Base-by-base conservation (phyloP, 2,329 filamentous ascomycete species). In the Colletotrichum incanum region DNA sequence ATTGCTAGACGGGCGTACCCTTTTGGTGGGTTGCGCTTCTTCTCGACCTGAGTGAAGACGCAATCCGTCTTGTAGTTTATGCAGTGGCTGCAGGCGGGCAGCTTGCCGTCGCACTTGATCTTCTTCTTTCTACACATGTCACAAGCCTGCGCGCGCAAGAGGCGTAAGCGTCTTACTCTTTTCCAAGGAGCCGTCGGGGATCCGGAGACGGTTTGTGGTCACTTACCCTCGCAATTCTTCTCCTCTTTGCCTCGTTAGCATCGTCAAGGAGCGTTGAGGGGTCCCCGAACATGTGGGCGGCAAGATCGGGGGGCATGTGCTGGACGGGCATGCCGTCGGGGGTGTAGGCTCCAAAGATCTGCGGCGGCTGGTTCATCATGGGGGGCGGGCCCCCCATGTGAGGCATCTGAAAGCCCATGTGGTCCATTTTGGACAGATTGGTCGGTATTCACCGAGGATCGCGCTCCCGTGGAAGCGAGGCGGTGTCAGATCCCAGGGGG, bases 31-130 rank as follows among this genome's bases (percentile, higher is more conserved):
- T 93, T 96, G 71, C 96, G 90, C 88, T 99, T 99, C 91, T 99
- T 99, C 86, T 99, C 96, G 47, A 98, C 95, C 81, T 98, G 95
- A 0, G 96, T 98, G 80, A 98, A 98, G 77, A 98, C 90, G 82
- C 96, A 99, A 78, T 98, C 95, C 6, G 95, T 98, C 87, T 98
- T 98, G 87, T 98, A 98, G 82, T 98, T 98, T 81, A 93, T 93
- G 82, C 96, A 99, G 83, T 98, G 96, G 9, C 94, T 95, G 83
- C 96, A 99, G 73, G 95, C 92, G 47, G 96, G 96, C 84, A 97
- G 91, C 84, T 97, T 98, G 76, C 96, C 96, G 80, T 98, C 96
- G 83, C 96, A 98, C 85, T 98, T 98, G 84, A 98, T 96, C 88
- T 96, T 98, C 84, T 94, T 95, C 85, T 97, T 98, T 77, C 95